Conservation (phyloP, 78 protist species). For the Protostelium mycophagum region DNA sequence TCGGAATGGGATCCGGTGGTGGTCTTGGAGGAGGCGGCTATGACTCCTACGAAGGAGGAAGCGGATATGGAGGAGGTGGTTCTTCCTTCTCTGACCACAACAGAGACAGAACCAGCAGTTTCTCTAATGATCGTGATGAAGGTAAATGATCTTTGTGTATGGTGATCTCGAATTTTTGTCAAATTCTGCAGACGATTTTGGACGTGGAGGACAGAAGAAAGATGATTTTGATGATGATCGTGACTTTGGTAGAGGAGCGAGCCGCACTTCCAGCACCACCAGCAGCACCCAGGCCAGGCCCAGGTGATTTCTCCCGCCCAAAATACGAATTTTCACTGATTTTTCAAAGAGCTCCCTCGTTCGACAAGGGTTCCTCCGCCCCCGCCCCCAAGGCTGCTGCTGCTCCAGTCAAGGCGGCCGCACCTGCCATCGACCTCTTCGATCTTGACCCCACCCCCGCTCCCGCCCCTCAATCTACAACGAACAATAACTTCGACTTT, state of each 20-base stretch:
- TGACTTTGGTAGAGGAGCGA: too few relatives aligned
- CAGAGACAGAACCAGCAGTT: not conserved
- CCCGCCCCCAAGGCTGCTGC: not conserved
- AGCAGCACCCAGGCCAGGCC: not conserved
- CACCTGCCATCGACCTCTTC: not conserved
- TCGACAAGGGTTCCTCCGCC: not conserved
- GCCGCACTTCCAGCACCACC: too few relatives aligned
- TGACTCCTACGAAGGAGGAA: constrained; percentile 13
- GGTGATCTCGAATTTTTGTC: too few relatives aligned
- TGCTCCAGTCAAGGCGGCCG: not conserved
- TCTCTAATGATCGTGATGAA: too few relatives aligned
- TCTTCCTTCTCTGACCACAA: not conserved
- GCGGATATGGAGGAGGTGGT: constrained; percentile 11
- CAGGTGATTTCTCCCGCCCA: not conserved
- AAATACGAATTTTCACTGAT: too few relatives aligned
- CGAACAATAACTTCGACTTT: not conserved
- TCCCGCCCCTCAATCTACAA: not conserved
- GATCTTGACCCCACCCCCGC: not conserved
- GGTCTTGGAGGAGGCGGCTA: constrained; percentile 12
- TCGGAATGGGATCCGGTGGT: constrained; percentile 53
- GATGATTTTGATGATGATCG: too few relatives aligned
- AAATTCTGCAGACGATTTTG: too few relatives aligned
- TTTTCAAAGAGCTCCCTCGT: not conserved
- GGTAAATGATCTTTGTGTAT: too few relatives aligned
- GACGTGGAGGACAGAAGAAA: too few relatives aligned